These are phyloP conservation scores for Myochromella boudieri DNA, from an alignment of 768 basidiomycete species.

Conservation along the genomic window DNA sequence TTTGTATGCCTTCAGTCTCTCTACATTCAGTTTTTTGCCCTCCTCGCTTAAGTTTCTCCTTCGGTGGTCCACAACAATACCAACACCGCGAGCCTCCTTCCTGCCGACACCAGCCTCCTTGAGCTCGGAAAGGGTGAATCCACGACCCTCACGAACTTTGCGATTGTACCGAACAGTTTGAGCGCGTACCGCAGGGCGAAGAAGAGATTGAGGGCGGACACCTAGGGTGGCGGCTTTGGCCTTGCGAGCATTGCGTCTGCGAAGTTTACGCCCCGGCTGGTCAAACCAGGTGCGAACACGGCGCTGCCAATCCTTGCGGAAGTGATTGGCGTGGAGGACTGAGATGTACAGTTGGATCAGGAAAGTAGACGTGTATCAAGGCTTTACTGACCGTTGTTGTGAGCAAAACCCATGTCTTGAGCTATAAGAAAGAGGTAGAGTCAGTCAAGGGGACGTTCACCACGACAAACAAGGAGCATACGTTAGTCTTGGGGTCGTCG, in stretches of 20 bases:
- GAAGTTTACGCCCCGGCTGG: constrained; percentile 97
- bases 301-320: constrained; percentile 99
- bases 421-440: constrained; percentile 29
- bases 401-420: constrained; percentile 71
- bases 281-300: constrained; percentile 98
- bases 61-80: constrained; percentile 96
- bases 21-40: constrained; percentile 93
- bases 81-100: constrained; percentile 91
- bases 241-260: constrained; percentile 90
- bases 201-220: constrained; percentile 85
- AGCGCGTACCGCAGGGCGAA: constrained; percentile 95
- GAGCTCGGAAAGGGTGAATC: constrained; percentile 92
- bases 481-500: constrained; percentile 50
- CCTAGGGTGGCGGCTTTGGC: constrained; percentile 88
- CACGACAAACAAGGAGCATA: constrained; percentile 24
- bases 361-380: background rate
- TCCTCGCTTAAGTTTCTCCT: constrained; percentile 96
- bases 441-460: constrained; percentile 18
- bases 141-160: constrained; percentile 94
- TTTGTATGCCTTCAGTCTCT: constrained; percentile 93
- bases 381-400: constrained; percentile 69
- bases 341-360: background rate
- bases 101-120: constrained; percentile 93
- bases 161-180: constrained; percentile 98
- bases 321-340: constrained; percentile 93